These are phyloP conservation scores for Phytophthora brassicae DNA, from an alignment of 352 stramenopile species.

Conservation along the genomic window DNA sequence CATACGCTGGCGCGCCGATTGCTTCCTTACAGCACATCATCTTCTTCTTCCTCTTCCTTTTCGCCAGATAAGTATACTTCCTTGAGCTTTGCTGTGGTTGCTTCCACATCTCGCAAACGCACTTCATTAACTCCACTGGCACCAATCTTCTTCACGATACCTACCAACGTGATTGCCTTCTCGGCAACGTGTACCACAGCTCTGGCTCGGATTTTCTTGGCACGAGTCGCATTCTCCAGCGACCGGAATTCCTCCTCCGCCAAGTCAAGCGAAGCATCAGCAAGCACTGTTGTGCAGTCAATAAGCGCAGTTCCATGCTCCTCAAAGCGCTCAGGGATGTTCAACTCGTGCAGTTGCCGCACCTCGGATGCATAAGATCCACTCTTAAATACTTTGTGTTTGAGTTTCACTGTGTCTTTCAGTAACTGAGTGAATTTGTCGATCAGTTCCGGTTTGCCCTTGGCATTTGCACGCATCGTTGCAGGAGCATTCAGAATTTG, in stretches of 20 bases:
- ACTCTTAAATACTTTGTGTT: constrained; percentile 90
- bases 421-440: constrained; percentile 85
- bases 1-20: constrained; percentile 6
- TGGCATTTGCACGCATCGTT: constrained; percentile 58
- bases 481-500: constrained; percentile 76
- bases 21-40: constrained; percentile 75
- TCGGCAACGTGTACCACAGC: constrained; percentile 72
- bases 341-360: constrained; percentile 47
- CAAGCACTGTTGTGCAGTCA: constrained; percentile 56
- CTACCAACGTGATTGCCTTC: constrained; percentile 73
- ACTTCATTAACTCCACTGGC: constrained; percentile 53
- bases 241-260: constrained; percentile 79
- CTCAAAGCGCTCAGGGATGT: constrained; percentile 79
- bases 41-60: constrained; percentile 83
- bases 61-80: constrained; percentile 60
- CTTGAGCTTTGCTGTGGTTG: constrained; percentile 45
- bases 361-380: constrained; percentile 58
- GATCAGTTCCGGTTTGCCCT: constrained; percentile 83
- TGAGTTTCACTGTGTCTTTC: constrained; percentile 87
- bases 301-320: constrained; percentile 65
- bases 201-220: constrained; percentile 80
- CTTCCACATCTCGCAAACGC: constrained; percentile 51
- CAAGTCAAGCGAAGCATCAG: constrained; percentile 68
- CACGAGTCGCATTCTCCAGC: constrained; percentile 62
- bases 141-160: constrained; percentile 85